Evolutionary conservation across 169 alveolate species (phyloP), one percentile per base, ranked within the genome.

Genomic region (Blepharisma undulans): DNA sequence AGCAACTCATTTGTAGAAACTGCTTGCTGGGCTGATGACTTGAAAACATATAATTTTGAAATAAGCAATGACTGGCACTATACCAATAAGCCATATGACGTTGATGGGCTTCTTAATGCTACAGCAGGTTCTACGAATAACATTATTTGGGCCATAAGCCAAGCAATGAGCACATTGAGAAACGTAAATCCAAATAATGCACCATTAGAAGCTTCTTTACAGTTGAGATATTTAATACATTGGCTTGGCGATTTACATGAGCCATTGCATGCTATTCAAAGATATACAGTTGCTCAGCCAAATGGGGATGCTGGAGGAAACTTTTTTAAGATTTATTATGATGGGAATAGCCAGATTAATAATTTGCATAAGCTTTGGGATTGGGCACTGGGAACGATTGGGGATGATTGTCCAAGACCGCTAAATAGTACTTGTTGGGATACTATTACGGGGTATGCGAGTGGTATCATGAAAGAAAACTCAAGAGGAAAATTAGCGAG

Each of bases 291-390:
- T 6, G 60, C 85, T 19, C 90, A 92, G 86, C 97, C 96, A 25
- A 33, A 60, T 27, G 95, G 97, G 19, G 94, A 92, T 29, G 30
- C 21, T 12, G 94, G 96, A 16, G 94, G 95, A n/a, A 90, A 92
- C 25, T 14, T 30, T 4, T 92, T 94, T 36, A 74, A 82, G 36
- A 74, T 94, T 21, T 16, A 21, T 8, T 91, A 61, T 27, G 94
- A 81, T 19, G 80, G 87, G 14, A 25, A 88, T 27, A 29, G 66
- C 18, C 27, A 78, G 7, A 88, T 94, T 14, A 82, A 22, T 36
- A 88, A 94, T 12, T 87, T 94, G 4, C 97, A 94, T 87, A 87
- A 93, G 0, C 89, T 94, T 8, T 94, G 97, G 97, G 97, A 94
- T 79, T 89, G 94, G 16, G 92, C 36, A 14, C 12, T 72, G 8